These are phyloP conservation scores for Xylaria hypoxylon DNA, from an alignment of 2,329 filamentous ascomycete genomes.

Conservation along the genomic window DNA sequence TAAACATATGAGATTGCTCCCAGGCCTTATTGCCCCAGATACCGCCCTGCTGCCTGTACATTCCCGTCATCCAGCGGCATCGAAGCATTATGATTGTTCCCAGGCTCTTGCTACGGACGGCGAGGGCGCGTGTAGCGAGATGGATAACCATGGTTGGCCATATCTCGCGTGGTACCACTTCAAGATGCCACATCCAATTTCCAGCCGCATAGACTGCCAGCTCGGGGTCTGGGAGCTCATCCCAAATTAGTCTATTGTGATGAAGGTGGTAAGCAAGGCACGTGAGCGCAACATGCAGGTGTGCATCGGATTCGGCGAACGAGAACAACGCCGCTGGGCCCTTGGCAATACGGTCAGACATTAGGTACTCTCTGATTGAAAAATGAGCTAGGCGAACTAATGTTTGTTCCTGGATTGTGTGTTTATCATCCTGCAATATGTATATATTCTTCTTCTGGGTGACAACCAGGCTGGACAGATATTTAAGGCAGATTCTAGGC, in stretches of 20 bases:
- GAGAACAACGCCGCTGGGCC: neutral
- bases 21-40: no score
- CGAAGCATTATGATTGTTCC: neutral
- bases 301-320: constrained; percentile 9
- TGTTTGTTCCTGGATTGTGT: fast-evolving
- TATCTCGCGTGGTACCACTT: neutral
- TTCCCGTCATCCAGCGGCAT: no score
- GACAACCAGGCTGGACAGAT: neutral
- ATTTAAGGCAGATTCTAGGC: neutral
- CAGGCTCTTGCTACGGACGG: constrained; percentile 2
- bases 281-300: constrained; percentile 10
- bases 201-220: neutral
- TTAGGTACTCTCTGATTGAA: constrained; percentile 14
- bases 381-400: constrained; percentile 17
- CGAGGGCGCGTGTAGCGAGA: constrained; percentile 12
- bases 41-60: no score
- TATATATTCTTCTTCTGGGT: no score
- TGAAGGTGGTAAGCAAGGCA: constrained; percentile 13
- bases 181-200: constrained; percentile 1
- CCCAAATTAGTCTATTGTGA: neutral
- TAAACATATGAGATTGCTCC: neutral
- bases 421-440: no score
- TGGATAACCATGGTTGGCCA: neutral
- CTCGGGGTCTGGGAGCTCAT: neutral
- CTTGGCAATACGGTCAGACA: neutral